These are phyloP conservation scores for Aspergillus niger DNA, from an alignment of 2,329 filamentous ascomycete species.

Conservation along the genomic window DNA sequence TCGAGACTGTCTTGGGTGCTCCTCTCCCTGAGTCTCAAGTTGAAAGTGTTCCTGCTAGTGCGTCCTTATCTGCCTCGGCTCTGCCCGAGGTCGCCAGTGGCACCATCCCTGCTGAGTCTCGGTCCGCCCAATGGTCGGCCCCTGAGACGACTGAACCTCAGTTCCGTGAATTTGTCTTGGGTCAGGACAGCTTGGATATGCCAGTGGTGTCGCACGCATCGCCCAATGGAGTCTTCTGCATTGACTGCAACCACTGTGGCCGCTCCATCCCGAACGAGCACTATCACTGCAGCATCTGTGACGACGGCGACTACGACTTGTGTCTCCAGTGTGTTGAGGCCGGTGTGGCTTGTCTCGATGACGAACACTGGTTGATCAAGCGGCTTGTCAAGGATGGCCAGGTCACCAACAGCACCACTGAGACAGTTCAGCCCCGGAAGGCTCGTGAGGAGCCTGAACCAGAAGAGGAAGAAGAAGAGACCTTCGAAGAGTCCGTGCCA, in stretches of 20 bases:
- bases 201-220: slow-evolving; percentile 39
- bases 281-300: slow-evolving; percentile 93
- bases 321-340: slow-evolving; percentile 76
- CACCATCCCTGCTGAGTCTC: slow-evolving; percentile 10
- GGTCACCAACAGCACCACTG: slow-evolving; percentile 82
- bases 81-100: slow-evolving; percentile 10
- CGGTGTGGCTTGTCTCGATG: slow-evolving; percentile 75
- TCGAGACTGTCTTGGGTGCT: slow-evolving; percentile 45
- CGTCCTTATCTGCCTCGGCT: slow-evolving; percentile 14
- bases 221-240: slow-evolving; percentile 63
- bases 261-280: slow-evolving; percentile 76
- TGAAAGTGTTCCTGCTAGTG: slow-evolving; percentile 14
- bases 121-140: slow-evolving; percentile 14
- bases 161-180: slow-evolving; percentile 32
- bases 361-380: slow-evolving; percentile 93
- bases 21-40: slow-evolving; percentile 25
- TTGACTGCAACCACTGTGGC: slow-evolving; percentile 93
- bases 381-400: slow-evolving; percentile 75
- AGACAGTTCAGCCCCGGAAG: slow-evolving; percentile 70
- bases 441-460: slow-evolving; percentile 38
- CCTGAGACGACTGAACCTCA: slow-evolving; percentile 17
- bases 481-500: slow-evolving; percentile 26
- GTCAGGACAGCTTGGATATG: slow-evolving; percentile 31
- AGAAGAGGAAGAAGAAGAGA: slow-evolving; percentile 17
- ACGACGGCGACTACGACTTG: slow-evolving; percentile 91